Evolutionary conservation across 2,329 filamentous ascomycete species (phyloP), one percentile per base, ranked within the genome.

Genomic region (Salinomyces thailandicus): DNA sequence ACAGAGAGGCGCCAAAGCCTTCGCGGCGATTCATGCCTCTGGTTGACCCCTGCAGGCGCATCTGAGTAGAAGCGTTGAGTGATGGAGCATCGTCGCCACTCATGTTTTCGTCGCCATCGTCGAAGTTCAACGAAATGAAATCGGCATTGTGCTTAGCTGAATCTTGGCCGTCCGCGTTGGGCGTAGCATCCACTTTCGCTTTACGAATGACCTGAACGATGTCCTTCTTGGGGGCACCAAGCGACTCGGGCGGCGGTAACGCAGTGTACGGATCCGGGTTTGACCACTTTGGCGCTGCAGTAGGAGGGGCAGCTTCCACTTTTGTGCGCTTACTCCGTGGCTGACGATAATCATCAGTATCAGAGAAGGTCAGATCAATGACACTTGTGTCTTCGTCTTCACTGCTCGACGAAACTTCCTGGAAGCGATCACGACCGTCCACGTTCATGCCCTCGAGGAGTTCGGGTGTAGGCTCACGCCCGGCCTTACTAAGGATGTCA

Each of bases 201-300:
- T 94, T 95, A 49, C 87, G 79, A 49, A 96, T 95, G 42, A 94
- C 62, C 52, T 93, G 84, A 22, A 96, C 84, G 26, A 95, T 80
- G 47, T 95, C 86, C 48, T 77, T 79, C 60, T 81, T 85, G 62
- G 91, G 93, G 14, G 73, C 72, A 26, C 74, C 69, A 4, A 67
- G 69, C 37, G 86, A 81, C 46, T 87, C 81, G 0, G 79, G 75
- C 5, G 85, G 86, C 6, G 89, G 89, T 7, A 94, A 67, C 2
- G 77, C 82, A 5, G 85, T 93, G 60, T 96, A 95, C 0, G 87
- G 86, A 57, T 96, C 89, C 3, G 89, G 87, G 50, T 96, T 96
- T 4, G 86, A 94, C 89, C 89, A 96, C 58, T 82, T 86, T 3
- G 86, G 85, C 14, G 54, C 56, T 29, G 61, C 47, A 12, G 31